Conservation (phyloP, 306 rosid species). For the barrel medic (Medicago truncatula) region MtrunA17r5.0-ANR NC_053042.1:27533501-27534000, state of each 20-base stretch:
- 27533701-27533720: not conserved
- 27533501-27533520: slow-evolving; percentile 86
- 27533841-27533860: not conserved
- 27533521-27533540: slow-evolving; percentile 74
- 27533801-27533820: not conserved
- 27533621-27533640: not conserved
- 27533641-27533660: not conserved
- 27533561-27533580: slow-evolving; percentile 5
- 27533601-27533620: not conserved
- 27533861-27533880: not conserved
- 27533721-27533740: slow-evolving; percentile 8
- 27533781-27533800: slow-evolving; percentile 6
- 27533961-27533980: too few relatives aligned
- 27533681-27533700: not conserved
- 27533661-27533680: slow-evolving; percentile 8
- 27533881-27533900: slow-evolving; percentile 33
- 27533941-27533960: not conserved
- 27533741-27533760: not conserved
- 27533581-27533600: not conserved
- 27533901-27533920: slow-evolving; percentile 23
- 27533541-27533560: slow-evolving; percentile 29
- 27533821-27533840: not conserved
- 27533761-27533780: slow-evolving; percentile 22
- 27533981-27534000: too few relatives aligned
- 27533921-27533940: not conserved